A percentile compares a stretch with the other conserved stretches of the same genome.
Conservation (phyloP, 345 rosid species). For the Populus tremula region DNA sequence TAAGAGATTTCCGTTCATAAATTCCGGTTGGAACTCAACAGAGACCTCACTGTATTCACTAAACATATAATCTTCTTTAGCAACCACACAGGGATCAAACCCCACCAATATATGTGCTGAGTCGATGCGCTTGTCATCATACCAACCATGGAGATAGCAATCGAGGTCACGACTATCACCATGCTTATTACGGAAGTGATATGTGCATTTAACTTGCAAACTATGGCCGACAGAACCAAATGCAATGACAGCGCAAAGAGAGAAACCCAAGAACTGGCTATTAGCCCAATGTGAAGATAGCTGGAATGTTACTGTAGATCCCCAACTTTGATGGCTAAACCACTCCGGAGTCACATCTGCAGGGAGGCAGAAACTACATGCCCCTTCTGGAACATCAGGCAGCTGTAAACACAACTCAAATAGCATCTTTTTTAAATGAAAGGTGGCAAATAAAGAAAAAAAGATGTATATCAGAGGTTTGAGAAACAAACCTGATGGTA, state of each 20-base stretch:
- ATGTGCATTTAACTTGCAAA: background rate
- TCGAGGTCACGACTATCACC: background rate
- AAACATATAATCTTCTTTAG: background rate
- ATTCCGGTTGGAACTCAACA: background rate
- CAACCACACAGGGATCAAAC: background rate
- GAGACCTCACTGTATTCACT: background rate
- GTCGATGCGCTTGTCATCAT: background rate
- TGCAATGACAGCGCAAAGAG: background rate
- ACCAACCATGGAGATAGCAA: background rate
- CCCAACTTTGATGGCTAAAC: background rate
- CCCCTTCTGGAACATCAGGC: background rate
- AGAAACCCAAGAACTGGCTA: background rate
- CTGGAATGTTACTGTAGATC: background rate
- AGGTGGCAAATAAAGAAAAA: background rate
- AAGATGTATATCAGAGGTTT: background rate
- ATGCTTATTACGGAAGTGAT: background rate
- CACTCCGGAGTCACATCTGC: background rate
- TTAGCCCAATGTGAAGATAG: background rate
- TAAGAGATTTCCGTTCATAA: background rate
- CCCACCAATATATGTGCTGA: background rate
- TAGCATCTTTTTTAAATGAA: background rate
- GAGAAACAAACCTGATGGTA: background rate
- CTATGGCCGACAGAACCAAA: accelerated
- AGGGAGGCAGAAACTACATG: background rate
- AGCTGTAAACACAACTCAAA: background rate